A percentile compares a stretch with the other conserved stretches of the same genome.
phyloP scores from a whole-genome alignment of 805 yeast genomes.

The Hagleromyces aurorensis region DNA sequence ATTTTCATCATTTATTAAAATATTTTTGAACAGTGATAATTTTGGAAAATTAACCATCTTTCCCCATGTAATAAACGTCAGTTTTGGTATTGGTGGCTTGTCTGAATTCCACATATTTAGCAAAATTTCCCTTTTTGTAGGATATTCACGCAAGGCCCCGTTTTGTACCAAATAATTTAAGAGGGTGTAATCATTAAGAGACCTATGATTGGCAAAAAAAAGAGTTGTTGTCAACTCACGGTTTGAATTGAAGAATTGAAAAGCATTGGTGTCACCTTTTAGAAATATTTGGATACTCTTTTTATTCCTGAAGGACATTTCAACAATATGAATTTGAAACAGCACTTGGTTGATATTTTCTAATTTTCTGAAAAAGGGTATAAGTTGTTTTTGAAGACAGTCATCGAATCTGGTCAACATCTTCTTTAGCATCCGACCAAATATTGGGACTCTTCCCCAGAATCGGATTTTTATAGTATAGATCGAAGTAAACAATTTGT shows the following conservation, averaged over 20 bases:
- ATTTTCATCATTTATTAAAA: slow-evolving; percentile 59
- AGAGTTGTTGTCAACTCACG: slow-evolving; percentile 17
- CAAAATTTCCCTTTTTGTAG: slow-evolving; percentile 5
- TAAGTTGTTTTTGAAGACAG: not conserved
- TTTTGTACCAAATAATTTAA: slow-evolving; percentile 33
- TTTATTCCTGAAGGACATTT: slow-evolving; percentile 15
- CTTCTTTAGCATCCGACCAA: slow-evolving; percentile 12
- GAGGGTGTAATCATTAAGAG: slow-evolving; percentile 57
- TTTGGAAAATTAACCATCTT: slow-evolving; percentile 55
- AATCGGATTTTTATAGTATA: slow-evolving; percentile 6
- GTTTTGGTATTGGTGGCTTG: slow-evolving; percentile 30
- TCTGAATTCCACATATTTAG: slow-evolving; percentile 9
- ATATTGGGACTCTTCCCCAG: slow-evolving; percentile 14
- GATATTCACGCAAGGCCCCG: slow-evolving; percentile 15
- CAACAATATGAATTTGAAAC: slow-evolving; percentile 15
- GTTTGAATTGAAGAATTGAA: slow-evolving; percentile 8
- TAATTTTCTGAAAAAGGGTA: slow-evolving; percentile 12
- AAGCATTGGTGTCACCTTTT: slow-evolving; percentile 19
- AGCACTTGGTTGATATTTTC: slow-evolving; percentile 8
- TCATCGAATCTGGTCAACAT: slow-evolving; percentile 3
- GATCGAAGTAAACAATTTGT: slow-evolving; percentile 2
- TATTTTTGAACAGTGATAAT: slow-evolving; percentile 37
- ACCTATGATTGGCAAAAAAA: slow-evolving; percentile 48
- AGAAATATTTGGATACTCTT: slow-evolving; percentile 18
- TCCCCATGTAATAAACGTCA: slow-evolving; percentile 70